Evolutionary conservation across 2,329 filamentous ascomycete genomes (phyloP).

Genomic region (Fusarium papillatum): DNA sequence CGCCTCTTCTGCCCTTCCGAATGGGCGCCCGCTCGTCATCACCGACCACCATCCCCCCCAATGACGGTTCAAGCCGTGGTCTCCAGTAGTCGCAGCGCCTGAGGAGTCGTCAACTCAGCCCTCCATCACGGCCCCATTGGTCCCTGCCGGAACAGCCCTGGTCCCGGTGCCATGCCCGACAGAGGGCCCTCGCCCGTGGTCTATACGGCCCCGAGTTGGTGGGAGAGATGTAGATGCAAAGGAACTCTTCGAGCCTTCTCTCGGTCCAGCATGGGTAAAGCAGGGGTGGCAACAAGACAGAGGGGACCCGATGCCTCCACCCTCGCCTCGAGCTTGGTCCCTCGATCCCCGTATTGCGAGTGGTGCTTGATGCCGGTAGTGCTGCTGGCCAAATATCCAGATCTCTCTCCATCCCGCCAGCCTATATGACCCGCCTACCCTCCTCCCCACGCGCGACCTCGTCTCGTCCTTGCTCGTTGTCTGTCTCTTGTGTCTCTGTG

Average conservation of each 20-base stretch:
- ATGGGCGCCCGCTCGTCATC: slow-evolving; percentile 43
- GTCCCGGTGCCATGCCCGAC: slow-evolving; percentile 39
- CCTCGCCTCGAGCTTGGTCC: slow-evolving; percentile 31
- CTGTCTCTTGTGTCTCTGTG: slow-evolving; percentile 33
- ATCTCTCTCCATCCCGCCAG: slow-evolving; percentile 39
- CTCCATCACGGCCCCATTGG: slow-evolving; percentile 39
- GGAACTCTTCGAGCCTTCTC: slow-evolving; percentile 30
- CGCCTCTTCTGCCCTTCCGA: slow-evolving; percentile 22
- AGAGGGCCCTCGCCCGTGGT: slow-evolving; percentile 28
- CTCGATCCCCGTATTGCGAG: slow-evolving; percentile 29
- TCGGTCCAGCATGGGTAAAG: slow-evolving; percentile 16
- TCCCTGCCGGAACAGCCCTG: slow-evolving; percentile 30
- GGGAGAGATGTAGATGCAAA: slow-evolving; percentile 41
- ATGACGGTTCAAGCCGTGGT: slow-evolving; percentile 37
- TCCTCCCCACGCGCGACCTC: slow-evolving; percentile 37
- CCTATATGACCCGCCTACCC: slow-evolving; percentile 48
- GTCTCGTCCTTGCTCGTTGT: slow-evolving; percentile 24
- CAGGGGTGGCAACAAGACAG: slow-evolving; percentile 33
- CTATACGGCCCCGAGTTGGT: slow-evolving; percentile 39
- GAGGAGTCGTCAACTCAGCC: slow-evolving; percentile 31
- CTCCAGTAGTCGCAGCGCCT: slow-evolving; percentile 35
- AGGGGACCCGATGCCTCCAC: slow-evolving; percentile 36
- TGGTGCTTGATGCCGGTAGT: slow-evolving; percentile 31
- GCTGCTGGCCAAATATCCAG: slow-evolving; percentile 27
- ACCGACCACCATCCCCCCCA: slow-evolving; percentile 34